phyloP scores from a whole-genome alignment of 2,329 filamentous ascomycete genomes.

The Alternaria atra region DNA sequence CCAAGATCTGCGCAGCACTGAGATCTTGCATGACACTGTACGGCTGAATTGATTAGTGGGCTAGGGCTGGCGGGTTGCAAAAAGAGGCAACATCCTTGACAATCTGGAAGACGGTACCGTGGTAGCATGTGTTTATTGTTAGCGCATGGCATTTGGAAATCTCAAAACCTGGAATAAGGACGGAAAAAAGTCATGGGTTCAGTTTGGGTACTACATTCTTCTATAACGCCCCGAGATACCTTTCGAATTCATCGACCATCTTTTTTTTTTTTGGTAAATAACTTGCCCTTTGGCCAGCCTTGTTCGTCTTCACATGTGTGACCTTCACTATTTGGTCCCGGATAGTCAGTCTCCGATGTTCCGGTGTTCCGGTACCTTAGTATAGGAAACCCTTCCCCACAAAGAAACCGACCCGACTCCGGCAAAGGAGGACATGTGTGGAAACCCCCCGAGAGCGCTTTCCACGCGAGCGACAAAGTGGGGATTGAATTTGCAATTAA shows the following conservation, averaged over 20 bases:
- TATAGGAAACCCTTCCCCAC: conserved; percentile 20
- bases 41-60: conserved; percentile 28
- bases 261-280: conserved; percentile 8
- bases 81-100: conserved; percentile 3
- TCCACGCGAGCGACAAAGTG: conserved; percentile 7
- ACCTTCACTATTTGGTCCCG: background rate
- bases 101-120: conserved; percentile 9
- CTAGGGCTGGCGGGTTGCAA: conserved; percentile 10
- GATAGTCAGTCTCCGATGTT: background rate
- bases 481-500: conserved; percentile 1
- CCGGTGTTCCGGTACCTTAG: background rate
- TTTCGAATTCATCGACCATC: conserved; percentile 21
- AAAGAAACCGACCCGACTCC: conserved; percentile 22
- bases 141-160: conserved; percentile 15
- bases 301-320: background rate
- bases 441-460: background rate
- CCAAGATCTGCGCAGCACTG: conserved; percentile 23
- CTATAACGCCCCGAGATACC: conserved; percentile 26
- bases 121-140: conserved; percentile 20
- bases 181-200: conserved; percentile 27
- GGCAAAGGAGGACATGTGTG: conserved; percentile 12
- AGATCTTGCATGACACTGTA: conserved; percentile 34
- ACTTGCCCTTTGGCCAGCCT: background rate
- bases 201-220: conserved; percentile 23
- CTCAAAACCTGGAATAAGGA: conserved; percentile 21